Evolutionary conservation across 73 alveolate species (phyloP).

Genomic region (Tetrahymena thermophila): DNA sequence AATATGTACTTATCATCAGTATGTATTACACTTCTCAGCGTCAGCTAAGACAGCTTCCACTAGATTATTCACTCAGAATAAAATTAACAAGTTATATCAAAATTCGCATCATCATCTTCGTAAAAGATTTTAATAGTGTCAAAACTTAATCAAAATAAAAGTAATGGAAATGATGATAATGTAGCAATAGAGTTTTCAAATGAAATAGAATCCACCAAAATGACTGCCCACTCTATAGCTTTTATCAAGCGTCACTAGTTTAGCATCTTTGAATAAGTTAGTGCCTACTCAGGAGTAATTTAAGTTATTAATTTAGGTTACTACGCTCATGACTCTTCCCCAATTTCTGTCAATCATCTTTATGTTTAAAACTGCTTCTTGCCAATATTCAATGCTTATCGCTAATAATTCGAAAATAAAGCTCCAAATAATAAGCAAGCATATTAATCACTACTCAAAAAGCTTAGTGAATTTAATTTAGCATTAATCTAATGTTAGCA

Average conservation of each 20-base stretch:
- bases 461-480: constrained; percentile 58
- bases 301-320: constrained; percentile 68
- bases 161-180: not conserved
- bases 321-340: constrained; percentile 57
- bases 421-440: constrained; percentile 30
- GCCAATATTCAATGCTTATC: constrained; percentile 62
- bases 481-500: constrained; percentile 60
- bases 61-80: not conserved
- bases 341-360: constrained; percentile 54
- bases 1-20: not conserved
- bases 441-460: constrained; percentile 54
- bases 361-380: constrained; percentile 66
- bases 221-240: constrained; percentile 22
- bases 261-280: constrained; percentile 14
- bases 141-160: not conserved
- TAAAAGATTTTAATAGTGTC: not conserved
- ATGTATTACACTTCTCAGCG: not conserved
- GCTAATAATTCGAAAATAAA: constrained; percentile 41
- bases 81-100: not conserved
- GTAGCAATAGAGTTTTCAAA: not conserved
- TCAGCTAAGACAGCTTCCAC: not conserved
- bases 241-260: constrained; percentile 52
- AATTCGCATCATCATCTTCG: not conserved
- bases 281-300: constrained; percentile 21
- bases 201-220: not conserved